Evolutionary conservation across 108 stramenopile genomes (phyloP).

Genomic region (Nannochloropsis oceanica): DNA sequence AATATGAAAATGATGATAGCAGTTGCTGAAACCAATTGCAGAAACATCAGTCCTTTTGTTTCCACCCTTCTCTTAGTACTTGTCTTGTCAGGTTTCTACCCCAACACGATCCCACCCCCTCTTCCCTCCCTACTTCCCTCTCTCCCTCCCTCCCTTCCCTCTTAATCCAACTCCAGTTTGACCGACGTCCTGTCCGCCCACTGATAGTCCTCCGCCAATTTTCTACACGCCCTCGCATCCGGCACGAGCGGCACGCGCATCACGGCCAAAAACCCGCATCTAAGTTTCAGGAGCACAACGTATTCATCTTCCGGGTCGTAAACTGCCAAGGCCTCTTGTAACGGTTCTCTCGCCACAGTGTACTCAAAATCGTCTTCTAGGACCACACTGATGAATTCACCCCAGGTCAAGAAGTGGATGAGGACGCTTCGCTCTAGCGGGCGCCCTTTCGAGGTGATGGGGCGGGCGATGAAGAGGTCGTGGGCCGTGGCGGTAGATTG

Average conservation of each 20-base stretch:
- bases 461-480: slow-evolving; percentile 13
- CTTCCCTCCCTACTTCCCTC: background rate
- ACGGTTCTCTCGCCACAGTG: background rate
- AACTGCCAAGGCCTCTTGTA: slow-evolving; percentile 12
- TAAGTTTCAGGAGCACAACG: slow-evolving; percentile 10
- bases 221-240: slow-evolving; percentile 9
- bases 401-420: slow-evolving; percentile 20
- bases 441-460: slow-evolving; percentile 18
- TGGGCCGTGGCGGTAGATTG: slow-evolving; percentile 21
- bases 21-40: too few species aligned
- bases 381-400: slow-evolving; percentile 28
- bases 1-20: too few species aligned
- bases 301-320: slow-evolving; percentile 11
- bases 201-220: slow-evolving; percentile 17
- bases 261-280: slow-evolving; percentile 29
- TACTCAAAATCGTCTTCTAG: slow-evolving; percentile 25
- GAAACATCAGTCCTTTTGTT: too few species aligned
- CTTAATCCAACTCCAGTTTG: slow-evolving; percentile 9
- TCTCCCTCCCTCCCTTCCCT: background rate
- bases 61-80: too few species aligned
- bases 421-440: slow-evolving; percentile 12
- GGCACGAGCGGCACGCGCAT: slow-evolving; percentile 21
- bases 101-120: too few species aligned
- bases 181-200: slow-evolving; percentile 24
- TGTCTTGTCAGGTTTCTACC: too few species aligned